A percentile compares a stretch with the other conserved stretches of the same genome.
These are phyloP conservation scores for Lyophyllum decastes DNA, from an alignment of 768 basidiomycete species.

Conservation along the genomic window DNA sequence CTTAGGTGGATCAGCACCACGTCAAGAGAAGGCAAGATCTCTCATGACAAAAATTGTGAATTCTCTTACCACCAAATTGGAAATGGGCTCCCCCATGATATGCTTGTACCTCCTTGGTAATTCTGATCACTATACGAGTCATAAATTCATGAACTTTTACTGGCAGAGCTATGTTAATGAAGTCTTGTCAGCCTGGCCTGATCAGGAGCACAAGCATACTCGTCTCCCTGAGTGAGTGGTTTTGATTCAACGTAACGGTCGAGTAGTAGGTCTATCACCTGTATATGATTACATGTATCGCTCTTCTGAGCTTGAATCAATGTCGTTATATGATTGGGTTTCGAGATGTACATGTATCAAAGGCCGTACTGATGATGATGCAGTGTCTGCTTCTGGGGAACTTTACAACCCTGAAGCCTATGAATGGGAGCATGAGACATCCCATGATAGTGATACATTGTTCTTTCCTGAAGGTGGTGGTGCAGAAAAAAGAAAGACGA, in stretches of 20 bases:
- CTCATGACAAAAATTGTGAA: constrained; percentile 38
- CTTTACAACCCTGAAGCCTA: not conserved
- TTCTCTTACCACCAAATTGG: constrained; percentile 29
- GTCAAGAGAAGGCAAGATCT: constrained; percentile 22
- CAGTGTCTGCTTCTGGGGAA: not conserved
- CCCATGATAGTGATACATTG: too few relatives aligned
- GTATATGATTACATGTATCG: constrained; percentile 35
- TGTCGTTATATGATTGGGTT: constrained; percentile 30
- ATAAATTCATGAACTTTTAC: constrained; percentile 30
- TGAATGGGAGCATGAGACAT: not conserved
- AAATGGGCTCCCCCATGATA: constrained; percentile 39
- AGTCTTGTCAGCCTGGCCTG: constrained; percentile 15
- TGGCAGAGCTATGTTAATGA: constrained; percentile 33
- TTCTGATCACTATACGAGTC: constrained; percentile 40
- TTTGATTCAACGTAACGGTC: constrained; percentile 16
- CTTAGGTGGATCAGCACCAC: constrained; percentile 9
- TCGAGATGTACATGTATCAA: constrained; percentile 13
- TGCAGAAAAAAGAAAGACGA: not conserved
- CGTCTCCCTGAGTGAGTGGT: constrained; percentile 20
- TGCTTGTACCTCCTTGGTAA: constrained; percentile 32
- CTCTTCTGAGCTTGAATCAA: constrained; percentile 11
- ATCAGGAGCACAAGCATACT: not conserved
- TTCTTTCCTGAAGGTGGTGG: not conserved
- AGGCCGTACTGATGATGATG: not conserved
- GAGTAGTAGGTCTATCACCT: constrained; percentile 22